phyloP scores from a whole-genome alignment of 2,329 filamentous ascomycete genomes.

The Pyrenophora graminea region DNA sequence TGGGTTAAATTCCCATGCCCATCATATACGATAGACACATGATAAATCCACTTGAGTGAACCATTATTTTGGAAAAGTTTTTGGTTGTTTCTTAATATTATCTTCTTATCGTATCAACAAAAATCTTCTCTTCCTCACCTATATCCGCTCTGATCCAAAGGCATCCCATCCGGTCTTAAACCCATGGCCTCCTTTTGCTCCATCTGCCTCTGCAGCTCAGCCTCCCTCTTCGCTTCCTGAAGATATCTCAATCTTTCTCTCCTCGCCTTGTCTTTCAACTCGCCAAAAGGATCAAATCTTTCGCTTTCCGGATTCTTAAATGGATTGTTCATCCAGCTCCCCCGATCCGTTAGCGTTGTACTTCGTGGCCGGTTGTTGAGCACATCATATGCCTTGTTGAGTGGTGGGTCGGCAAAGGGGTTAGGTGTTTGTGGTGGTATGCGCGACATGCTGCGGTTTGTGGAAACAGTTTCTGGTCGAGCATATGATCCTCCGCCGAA shows the following conservation, averaged over 20 bases:
- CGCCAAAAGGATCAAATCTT: conserved; percentile 45
- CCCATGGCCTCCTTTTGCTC: conserved; percentile 38
- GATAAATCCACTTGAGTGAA: no score
- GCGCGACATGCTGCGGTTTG: conserved; percentile 18
- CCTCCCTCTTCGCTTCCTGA: conserved; percentile 30
- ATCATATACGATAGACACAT: no score
- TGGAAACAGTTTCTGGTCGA: conserved; percentile 42
- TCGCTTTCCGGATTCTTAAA: conserved; percentile 42
- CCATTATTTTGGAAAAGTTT: no score
- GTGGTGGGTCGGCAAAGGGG: conserved; percentile 42
- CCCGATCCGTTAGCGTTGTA: conserved; percentile 42
- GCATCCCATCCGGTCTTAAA: conserved; percentile 20
- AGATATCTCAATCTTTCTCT: conserved; percentile 32
- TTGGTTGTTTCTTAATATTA: no score
- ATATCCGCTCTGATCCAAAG: conserved; percentile 7
- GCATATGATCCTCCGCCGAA: conserved; percentile 33
- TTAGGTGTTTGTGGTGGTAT: conserved; percentile 34
- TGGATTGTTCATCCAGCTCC: conserved; percentile 42
- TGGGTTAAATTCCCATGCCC: no score
- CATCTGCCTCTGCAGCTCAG: conserved; percentile 18
- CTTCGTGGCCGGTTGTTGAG: conserved; percentile 38
- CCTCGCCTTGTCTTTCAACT: conserved; percentile 40
- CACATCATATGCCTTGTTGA: conserved; percentile 44
- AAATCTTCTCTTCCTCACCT: conserved; percentile 1
- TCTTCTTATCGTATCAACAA: neutral